Conservation (phyloP, 805 yeast genomes). For the Saturnispora besseyi region DNA sequence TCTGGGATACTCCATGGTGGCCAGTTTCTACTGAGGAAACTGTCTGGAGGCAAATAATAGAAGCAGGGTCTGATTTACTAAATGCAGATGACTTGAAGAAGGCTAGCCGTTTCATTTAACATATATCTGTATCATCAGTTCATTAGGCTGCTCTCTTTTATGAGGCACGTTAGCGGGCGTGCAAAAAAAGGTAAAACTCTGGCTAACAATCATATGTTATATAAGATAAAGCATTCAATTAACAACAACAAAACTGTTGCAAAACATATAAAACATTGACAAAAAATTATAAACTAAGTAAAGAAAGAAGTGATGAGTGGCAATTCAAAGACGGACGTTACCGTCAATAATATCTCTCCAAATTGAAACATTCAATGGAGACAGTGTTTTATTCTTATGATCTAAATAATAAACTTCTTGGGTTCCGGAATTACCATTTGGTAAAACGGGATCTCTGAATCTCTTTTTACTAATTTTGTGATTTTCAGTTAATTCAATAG, state of each 20-base stretch:
- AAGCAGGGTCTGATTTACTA: constrained; percentile 45
- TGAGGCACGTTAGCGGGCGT: too few relatives aligned
- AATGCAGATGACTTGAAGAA: constrained; percentile 51
- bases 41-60: constrained; percentile 42
- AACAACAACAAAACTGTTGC: too few relatives aligned
- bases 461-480: constrained; percentile 70
- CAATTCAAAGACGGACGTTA: constrained; percentile 10
- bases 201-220: too few relatives aligned
- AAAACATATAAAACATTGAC: too few relatives aligned
- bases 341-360: constrained; percentile 37
- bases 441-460: constrained; percentile 58
- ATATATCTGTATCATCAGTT: background rate
- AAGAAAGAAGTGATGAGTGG: too few relatives aligned
- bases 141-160: too few relatives aligned
- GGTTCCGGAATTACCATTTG: constrained; percentile 52
- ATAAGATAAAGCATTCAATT: too few relatives aligned
- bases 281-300: too few relatives aligned
- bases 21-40: constrained; percentile 37
- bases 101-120: constrained; percentile 10
- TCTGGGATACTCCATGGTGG: constrained; percentile 71
- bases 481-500: constrained; percentile 63
- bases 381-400: constrained; percentile 37
- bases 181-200: background rate
- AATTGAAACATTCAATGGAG: constrained; percentile 42
- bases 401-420: constrained; percentile 69